Evolutionary conservation across 495 filamentous ascomycete species (phyloP).

Genomic region (Haplographium delicatum): DNA sequence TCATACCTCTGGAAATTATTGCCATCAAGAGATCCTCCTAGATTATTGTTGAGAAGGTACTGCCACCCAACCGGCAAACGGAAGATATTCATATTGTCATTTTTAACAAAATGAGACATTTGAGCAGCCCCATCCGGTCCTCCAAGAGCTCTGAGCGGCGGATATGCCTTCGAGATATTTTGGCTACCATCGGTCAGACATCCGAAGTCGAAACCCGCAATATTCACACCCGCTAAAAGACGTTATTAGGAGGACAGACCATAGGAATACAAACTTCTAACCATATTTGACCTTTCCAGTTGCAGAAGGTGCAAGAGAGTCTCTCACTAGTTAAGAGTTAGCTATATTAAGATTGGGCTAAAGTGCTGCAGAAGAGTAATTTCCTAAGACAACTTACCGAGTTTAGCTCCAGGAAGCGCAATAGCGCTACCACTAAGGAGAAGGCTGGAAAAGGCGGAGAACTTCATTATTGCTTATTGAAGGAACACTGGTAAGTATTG

Average conservation of each 20-base stretch:
- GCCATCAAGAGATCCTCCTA: conserved; percentile 43
- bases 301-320: not conserved
- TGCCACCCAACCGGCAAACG: conserved; percentile 49
- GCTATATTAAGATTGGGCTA: not conserved
- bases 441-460: not conserved
- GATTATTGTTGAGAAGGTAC: conserved; percentile 44
- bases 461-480: not conserved
- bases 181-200: conserved; percentile 46
- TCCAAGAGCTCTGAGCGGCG: conserved; percentile 28
- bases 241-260: not conserved
- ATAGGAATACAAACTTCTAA: not conserved
- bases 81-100: conserved; percentile 50
- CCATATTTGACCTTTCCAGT: conserved; percentile 9
- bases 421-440: not conserved
- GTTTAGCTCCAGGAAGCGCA: not conserved
- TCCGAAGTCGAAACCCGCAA: conserved; percentile 47
- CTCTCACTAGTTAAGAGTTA: not conserved
- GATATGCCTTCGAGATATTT: conserved; percentile 28
- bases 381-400: not conserved
- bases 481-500: not conserved
- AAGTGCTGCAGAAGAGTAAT: not conserved
- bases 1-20: conserved; percentile 50
- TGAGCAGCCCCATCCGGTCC: conserved; percentile 38
- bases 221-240: conserved; percentile 31
- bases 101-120: conserved; percentile 51